These are phyloP conservation scores for Aspergillus bombycis DNA, from an alignment of 2,329 filamentous ascomycete genomes.

Conservation along the genomic window DNA sequence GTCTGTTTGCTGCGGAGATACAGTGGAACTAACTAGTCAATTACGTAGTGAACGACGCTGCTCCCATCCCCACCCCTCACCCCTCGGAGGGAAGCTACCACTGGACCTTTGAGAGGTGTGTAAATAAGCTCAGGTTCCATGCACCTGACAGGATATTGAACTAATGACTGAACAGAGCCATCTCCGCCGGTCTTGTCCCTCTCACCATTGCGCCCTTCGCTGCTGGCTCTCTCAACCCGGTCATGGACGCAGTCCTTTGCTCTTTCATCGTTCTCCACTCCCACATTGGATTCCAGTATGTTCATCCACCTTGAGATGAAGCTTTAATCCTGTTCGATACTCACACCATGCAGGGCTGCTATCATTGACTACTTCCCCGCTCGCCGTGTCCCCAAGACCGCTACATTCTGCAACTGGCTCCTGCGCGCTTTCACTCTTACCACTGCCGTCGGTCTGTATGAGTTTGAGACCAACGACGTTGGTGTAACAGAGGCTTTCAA, in stretches of 20 bases:
- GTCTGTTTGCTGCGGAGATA: not conserved
- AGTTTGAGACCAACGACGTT: slow-evolving; percentile 98
- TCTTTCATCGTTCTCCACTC: slow-evolving; percentile 85
- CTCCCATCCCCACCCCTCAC: slow-evolving; percentile 69
- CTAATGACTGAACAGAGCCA: slow-evolving; percentile 55
- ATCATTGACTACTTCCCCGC: slow-evolving; percentile 90
- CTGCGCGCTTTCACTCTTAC: slow-evolving; percentile 78
- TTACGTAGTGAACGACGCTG: slow-evolving; percentile 78
- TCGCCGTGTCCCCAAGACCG: slow-evolving; percentile 67
- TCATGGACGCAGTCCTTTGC: slow-evolving; percentile 83
- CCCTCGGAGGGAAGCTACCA: slow-evolving; percentile 93
- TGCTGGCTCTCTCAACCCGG: slow-evolving; percentile 85
- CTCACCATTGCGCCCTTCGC: slow-evolving; percentile 90
- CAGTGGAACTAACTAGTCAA: slow-evolving; percentile 18
- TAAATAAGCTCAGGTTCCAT: slow-evolving; percentile 1
- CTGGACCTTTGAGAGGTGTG: slow-evolving; percentile 87
- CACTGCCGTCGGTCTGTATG: slow-evolving; percentile 87
- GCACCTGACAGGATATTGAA: slow-evolving; percentile 3
- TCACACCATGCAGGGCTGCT: slow-evolving; percentile 56
- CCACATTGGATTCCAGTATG: slow-evolving; percentile 89
- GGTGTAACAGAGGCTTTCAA: slow-evolving; percentile 88
- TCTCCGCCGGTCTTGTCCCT: slow-evolving; percentile 81
- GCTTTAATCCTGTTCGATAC: slow-evolving; percentile 2
- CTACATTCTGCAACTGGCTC: slow-evolving; percentile 72
- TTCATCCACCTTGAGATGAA: slow-evolving; percentile 10